phyloP scores from a whole-genome alignment of 176 grass and related monocot species.

The Avena sativa region DNA sequence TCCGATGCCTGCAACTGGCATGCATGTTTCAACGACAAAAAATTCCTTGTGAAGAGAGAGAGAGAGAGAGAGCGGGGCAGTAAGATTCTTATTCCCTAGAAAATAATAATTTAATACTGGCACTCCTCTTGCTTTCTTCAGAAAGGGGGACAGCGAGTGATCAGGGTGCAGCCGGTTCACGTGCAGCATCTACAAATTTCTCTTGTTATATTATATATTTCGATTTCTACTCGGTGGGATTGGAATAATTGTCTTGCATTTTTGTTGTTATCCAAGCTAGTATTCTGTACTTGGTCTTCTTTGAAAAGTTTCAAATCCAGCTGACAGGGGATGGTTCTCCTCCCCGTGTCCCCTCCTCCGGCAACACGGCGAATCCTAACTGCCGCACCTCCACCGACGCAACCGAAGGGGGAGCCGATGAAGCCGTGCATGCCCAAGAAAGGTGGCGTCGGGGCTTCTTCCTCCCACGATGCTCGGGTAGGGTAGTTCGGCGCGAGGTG shows the following conservation, averaged over 20 bases:
- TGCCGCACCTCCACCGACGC: too few relatives aligned
- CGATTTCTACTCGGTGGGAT: conserved; percentile 8
- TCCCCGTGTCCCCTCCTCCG: too few relatives aligned
- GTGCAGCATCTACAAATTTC: conserved; percentile 23
- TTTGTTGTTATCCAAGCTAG: not conserved
- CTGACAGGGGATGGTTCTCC: too few relatives aligned
- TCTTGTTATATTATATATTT: not conserved
- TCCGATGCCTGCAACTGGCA: conserved; percentile 54
- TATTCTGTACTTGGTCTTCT: too few relatives aligned
- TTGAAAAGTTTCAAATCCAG: too few relatives aligned
- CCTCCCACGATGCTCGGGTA: too few relatives aligned
- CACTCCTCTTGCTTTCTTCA: conserved; percentile 7
- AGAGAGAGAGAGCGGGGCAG: not conserved
- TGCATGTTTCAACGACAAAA: conserved; percentile 42
- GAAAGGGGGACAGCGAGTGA: conserved; percentile 12
- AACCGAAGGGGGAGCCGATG: too few relatives aligned
- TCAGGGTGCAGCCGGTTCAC: conserved; percentile 44
- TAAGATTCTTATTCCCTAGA: conserved; percentile 28
- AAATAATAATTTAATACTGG: not conserved
- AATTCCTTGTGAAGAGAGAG: conserved; percentile 38
- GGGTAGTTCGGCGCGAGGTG: too few relatives aligned
- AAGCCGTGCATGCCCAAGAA: too few relatives aligned
- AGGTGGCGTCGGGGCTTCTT: too few relatives aligned
- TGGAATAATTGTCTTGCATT: conserved; percentile 47
- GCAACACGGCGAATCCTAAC: too few relatives aligned